Base-by-base conservation (phyloP, 345 rosid genomes). In the Eucalyptus leucophloia region DNA sequence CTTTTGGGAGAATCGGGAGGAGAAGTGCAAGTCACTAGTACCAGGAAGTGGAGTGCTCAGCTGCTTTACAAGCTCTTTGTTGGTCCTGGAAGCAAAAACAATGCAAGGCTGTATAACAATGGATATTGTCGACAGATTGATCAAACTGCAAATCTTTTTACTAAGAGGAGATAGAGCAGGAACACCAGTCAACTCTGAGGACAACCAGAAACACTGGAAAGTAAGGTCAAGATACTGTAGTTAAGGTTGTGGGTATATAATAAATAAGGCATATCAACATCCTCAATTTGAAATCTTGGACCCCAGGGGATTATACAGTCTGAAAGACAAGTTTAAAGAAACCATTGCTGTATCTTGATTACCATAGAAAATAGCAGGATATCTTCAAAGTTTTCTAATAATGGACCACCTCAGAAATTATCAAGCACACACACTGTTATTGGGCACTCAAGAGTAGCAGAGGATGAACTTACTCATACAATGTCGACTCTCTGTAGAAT, bases 1-100 rank as follows among this genome's bases (percentile, higher is more conserved):
- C 30, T 91, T 95, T 86, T 92, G 96, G 1, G 97, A 89, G 89
- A 91, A 97, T 12, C 92, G 93, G 72, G 94, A 93, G 18, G 92
- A 91, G 89, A 96, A 97, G 90, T 90, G 92, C 91, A 97, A 85
- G 32, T 93, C 97, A 67, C 69, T 94, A 40, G 96, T 95, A 67
- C 92, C 94, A 1, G 88, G 86, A 40, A 89, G 88, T 15, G 97
- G 96, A 87, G 86, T 69, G 89, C 95, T 94, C 86, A 94, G 34
- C 90, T 91, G 93, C 91, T 82, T 93, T 19, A 92, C 95, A 32
- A 93, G 87, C 58, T 94, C 93, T 28, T 89, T 81, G 91, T 95
- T 96, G 60, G 88, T 92, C 92, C 99, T 96, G 83, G 65, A 54
- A 89, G 16, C 58, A 42, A 53, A 44, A 80, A 34, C 42, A 19